A percentile compares a stretch with the other conserved stretches of the same genome.
Evolutionary conservation across 305 asterid species (phyloP).

Genomic region (Rubia peregrina): DNA sequence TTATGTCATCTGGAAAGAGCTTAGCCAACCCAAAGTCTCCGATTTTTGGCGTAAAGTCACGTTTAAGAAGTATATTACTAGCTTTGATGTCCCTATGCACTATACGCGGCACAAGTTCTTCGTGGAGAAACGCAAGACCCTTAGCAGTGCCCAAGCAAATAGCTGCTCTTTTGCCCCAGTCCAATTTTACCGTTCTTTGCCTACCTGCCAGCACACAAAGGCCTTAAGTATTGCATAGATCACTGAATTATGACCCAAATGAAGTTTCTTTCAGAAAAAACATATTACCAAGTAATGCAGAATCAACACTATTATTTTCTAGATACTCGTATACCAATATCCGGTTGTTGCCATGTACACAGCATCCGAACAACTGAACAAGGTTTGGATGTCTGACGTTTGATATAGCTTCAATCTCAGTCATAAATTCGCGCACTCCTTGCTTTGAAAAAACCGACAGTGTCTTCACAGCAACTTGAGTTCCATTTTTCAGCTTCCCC

Average conservation of each 20-base stretch:
- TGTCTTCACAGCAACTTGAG: conserved; percentile 62
- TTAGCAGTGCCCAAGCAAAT: conserved; percentile 76
- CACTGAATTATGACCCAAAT: conserved; percentile 12
- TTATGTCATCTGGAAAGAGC: conserved; percentile 80
- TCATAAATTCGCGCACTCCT: conserved; percentile 74
- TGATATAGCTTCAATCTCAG: conserved; percentile 80
- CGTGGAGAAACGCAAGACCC: conserved; percentile 84
- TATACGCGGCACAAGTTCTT: conserved; percentile 67
- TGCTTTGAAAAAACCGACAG: conserved; percentile 79
- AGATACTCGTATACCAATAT: conserved; percentile 75
- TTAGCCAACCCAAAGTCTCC: conserved; percentile 96
- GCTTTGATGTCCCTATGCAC: conserved; percentile 94
- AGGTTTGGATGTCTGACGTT: conserved; percentile 83
- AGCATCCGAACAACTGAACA: conserved; percentile 78
- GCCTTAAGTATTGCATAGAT: conserved; percentile 16
- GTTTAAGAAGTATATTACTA: conserved; percentile 72
- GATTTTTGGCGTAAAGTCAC: conserved; percentile 65
- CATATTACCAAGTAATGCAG: conserved; percentile 56
- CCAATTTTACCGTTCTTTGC: conserved; percentile 35
- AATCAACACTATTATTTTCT: conserved; percentile 77
- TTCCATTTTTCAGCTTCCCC: conserved; percentile 67
- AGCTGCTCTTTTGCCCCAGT: conserved; percentile 61
- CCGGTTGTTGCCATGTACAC: conserved; percentile 56
- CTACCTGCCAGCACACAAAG: conserved; percentile 41
- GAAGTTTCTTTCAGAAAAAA: conserved; percentile 4